Base-by-base conservation (phyloP, 2,329 filamentous ascomycete species). In the Laburnicola sp. region DNA sequence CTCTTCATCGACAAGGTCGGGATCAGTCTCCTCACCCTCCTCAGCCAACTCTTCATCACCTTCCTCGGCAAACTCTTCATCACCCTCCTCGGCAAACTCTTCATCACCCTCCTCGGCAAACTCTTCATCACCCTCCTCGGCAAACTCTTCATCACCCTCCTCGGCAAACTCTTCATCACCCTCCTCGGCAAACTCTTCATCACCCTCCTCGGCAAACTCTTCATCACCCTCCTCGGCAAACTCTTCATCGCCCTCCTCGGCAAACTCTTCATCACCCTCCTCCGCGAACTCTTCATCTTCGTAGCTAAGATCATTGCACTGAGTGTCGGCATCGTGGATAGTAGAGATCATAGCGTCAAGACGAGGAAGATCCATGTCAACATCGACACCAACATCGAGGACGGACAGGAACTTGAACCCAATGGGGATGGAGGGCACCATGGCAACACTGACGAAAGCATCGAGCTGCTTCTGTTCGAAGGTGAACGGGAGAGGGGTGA, bases 401-500 rank as follows among this genome's bases (percentile, higher is more conserved):
- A 62, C 52, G 36, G 64, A 56, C 38, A 65, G 49, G 52, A 74
- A 70, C 26, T 64, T 55, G 52, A 74, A 71, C 9, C 66, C 69
- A 22, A 74, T 62, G 6, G 71, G 68, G 27, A 74, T 64, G 30
- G 62, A 58, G 3, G 71, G 71, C 16, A 56, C 51, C 49, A 73
- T 71, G 3, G 62, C 68, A 16, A 65, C 50, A 35, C 60, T 57
- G 21, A 73, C 53, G 25, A 60, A 52, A 27, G 71, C 54, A 10
- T 68, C 54, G 27, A 68, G 47, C 32, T 66, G 59, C 10, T 64
- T 63, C 31, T 63, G 45, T 38, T 65, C 59, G 23, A 66, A 61
- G 36, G 56, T 60, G 59, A 74, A 69, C 4, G 72, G 72, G 21
- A 74, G 56, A 5, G 68, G 60, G 0, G 60, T 61, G 21, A 74